These are phyloP conservation scores for Lotmaria passim DNA, from an alignment of 208 protist species.

Conservation along the genomic window DNA sequence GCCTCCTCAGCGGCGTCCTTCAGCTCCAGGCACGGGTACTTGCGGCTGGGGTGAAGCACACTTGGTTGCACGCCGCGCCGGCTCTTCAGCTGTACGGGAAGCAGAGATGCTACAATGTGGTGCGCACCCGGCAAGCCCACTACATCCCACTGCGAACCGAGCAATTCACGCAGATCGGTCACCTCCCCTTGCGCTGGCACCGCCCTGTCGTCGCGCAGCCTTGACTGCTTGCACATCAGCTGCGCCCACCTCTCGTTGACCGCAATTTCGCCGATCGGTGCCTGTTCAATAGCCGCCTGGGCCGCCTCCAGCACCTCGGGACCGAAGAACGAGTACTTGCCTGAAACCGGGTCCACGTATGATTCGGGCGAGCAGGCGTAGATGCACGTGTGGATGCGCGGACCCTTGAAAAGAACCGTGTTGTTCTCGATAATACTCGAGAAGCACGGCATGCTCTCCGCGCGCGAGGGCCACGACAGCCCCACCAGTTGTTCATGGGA, in stretches of 20 bases:
- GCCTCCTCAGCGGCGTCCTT: conserved; percentile 32
- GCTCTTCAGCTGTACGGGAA: conserved; percentile 60
- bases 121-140: conserved; percentile 37
- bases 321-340: conserved; percentile 71
- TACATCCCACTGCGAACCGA: conserved; percentile 71
- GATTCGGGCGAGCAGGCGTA: conserved; percentile 75
- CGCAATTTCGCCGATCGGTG: conserved; percentile 76
- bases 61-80: conserved; percentile 63
- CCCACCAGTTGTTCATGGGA: conserved; percentile 69
- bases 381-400: conserved; percentile 86
- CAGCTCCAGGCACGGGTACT: conserved; percentile 53
- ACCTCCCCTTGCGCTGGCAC: not conserved
- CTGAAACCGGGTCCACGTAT: conserved; percentile 71
- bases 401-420: conserved; percentile 72
- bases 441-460: conserved; percentile 36
- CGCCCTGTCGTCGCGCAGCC: conserved; percentile 31
- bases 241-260: conserved; percentile 70
- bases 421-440: conserved; percentile 53
- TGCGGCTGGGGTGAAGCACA: conserved; percentile 52
- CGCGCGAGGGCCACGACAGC: conserved; percentile 56
- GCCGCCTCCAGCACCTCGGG: conserved; percentile 59
- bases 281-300: conserved; percentile 49
- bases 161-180: conserved; percentile 24
- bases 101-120: conserved; percentile 58
- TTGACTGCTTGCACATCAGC: conserved; percentile 50